Evolutionary conservation across 164 flowering plant species (phyloP).

Genomic region (Aristolochia californica): DNA sequence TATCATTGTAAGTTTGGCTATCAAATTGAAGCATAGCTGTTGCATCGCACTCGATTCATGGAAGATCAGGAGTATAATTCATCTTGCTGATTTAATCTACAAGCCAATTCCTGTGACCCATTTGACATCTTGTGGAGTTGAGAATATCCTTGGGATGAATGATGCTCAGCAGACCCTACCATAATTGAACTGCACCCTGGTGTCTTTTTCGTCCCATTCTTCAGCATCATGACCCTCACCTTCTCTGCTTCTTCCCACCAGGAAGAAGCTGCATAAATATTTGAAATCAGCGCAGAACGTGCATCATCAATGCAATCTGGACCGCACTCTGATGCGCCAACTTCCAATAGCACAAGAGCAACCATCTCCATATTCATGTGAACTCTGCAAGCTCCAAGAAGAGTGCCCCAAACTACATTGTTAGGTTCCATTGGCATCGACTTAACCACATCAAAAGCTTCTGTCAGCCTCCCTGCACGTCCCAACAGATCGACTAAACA

Average conservation of each 20-base stretch:
- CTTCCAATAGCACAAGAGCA: slow-evolving; percentile 30
- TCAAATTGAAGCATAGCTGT: too few relatives aligned
- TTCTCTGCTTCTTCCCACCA: slow-evolving; percentile 62
- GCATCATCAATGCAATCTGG: slow-evolving; percentile 21
- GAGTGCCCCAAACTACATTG: slow-evolving; percentile 52
- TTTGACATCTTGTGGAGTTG: background rate
- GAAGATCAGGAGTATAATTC: too few relatives aligned
- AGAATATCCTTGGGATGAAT: background rate
- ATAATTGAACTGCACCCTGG: slow-evolving; percentile 39
- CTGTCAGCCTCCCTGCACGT: slow-evolving; percentile 50
- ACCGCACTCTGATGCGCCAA: slow-evolving; percentile 6
- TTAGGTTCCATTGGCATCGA: slow-evolving; percentile 57
- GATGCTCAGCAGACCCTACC: slow-evolving; percentile 9
- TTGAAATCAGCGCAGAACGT: slow-evolving; percentile 43
- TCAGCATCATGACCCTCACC: slow-evolving; percentile 29
- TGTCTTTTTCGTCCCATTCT: slow-evolving; percentile 30
- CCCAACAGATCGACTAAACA: slow-evolving; percentile 68
- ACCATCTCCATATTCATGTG: slow-evolving; percentile 33
- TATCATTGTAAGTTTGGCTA: too few relatives aligned
- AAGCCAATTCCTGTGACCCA: too few relatives aligned
- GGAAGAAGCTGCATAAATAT: slow-evolving; percentile 59
- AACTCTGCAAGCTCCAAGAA: slow-evolving; percentile 61
- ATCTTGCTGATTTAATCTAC: too few relatives aligned
- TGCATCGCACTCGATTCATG: too few relatives aligned
- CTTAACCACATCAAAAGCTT: slow-evolving; percentile 50